Conservation (phyloP, 495 filamentous ascomycete species). For the Neurospora sp. region DNA sequence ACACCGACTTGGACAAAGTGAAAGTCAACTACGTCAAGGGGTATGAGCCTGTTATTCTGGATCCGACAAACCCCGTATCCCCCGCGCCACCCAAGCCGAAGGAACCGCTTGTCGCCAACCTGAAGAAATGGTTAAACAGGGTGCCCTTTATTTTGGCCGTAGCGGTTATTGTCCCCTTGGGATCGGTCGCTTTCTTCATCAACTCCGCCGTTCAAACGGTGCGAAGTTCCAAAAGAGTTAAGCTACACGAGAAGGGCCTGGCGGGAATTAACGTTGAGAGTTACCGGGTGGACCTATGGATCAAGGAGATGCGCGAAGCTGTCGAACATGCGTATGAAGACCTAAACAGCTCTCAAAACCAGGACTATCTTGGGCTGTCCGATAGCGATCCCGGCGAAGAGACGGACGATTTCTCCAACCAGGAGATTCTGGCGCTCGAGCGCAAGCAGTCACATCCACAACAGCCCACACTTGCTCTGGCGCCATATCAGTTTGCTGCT, state of each 20-base stretch:
- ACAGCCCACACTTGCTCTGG: constrained; percentile 62
- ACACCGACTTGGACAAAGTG: constrained; percentile 49
- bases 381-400: constrained; percentile 22
- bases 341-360: constrained; percentile 49
- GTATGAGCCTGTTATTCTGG: constrained; percentile 68
- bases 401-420: constrained; percentile 7
- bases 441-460: constrained; percentile 23
- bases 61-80: constrained; percentile 52
- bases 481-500: constrained; percentile 71
- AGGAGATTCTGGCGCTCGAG: constrained; percentile 25
- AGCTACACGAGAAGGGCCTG: constrained; percentile 61
- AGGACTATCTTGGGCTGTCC: constrained; percentile 48
- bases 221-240: constrained; percentile 61
- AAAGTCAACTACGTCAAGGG: constrained; percentile 61
- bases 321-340: constrained; percentile 68
- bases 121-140: constrained; percentile 21
- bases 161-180: constrained; percentile 56
- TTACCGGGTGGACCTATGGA: constrained; percentile 68
- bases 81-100: constrained; percentile 21
- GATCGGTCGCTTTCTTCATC: constrained; percentile 55
- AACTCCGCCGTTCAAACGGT: constrained; percentile 67
- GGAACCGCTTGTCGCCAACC: constrained; percentile 16
- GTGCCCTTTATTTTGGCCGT: constrained; percentile 55
- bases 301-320: constrained; percentile 57
- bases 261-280: constrained; percentile 49